Percentiles rank a stretch among this genome's conserved stretches.
Conservation (phyloP, 176 grass and related monocot genomes). For the Dendrocalamus sinicus region DNA sequence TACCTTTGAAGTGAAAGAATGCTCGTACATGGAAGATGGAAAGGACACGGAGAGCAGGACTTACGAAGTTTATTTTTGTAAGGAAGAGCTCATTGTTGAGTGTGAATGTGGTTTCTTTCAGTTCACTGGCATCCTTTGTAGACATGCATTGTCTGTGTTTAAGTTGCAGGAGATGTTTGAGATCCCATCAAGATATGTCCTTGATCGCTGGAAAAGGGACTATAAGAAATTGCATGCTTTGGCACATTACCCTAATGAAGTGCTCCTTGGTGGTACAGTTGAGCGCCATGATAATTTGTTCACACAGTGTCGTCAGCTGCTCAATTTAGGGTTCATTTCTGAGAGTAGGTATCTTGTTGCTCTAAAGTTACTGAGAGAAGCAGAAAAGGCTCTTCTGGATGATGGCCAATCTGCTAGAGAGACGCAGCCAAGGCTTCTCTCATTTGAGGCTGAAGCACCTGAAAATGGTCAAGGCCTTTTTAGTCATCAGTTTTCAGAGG, state of each 20-base stretch:
- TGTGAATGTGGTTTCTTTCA: slow-evolving; percentile 88
- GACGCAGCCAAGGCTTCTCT: slow-evolving; percentile 69
- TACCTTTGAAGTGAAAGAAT: slow-evolving; percentile 92
- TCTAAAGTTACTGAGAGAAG: slow-evolving; percentile 79
- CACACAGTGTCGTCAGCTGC: slow-evolving; percentile 54
- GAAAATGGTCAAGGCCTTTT: slow-evolving; percentile 68
- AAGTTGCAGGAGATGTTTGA: slow-evolving; percentile 90
- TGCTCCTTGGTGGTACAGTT: slow-evolving; percentile 45
- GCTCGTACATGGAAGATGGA: slow-evolving; percentile 83
- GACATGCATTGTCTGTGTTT: slow-evolving; percentile 84
- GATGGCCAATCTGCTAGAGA: slow-evolving; percentile 61
- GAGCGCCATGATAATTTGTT: slow-evolving; percentile 62
- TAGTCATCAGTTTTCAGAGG: slow-evolving; percentile 54
- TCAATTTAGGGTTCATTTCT: slow-evolving; percentile 82
- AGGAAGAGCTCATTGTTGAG: slow-evolving; percentile 58
- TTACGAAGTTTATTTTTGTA: slow-evolving; percentile 78
- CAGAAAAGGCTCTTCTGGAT: slow-evolving; percentile 77
- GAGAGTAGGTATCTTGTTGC: slow-evolving; percentile 87
- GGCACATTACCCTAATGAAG: slow-evolving; percentile 45
- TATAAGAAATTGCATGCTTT: slow-evolving; percentile 72
- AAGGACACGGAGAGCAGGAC: slow-evolving; percentile 73
- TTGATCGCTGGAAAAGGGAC: slow-evolving; percentile 94
- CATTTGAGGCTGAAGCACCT: slow-evolving; percentile 72
- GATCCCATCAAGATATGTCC: slow-evolving; percentile 75
- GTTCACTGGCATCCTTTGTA: slow-evolving; percentile 88